phyloP scores from a whole-genome alignment of 371 early-diverging fungal species.

The Umbelopsis sp. region DNA sequence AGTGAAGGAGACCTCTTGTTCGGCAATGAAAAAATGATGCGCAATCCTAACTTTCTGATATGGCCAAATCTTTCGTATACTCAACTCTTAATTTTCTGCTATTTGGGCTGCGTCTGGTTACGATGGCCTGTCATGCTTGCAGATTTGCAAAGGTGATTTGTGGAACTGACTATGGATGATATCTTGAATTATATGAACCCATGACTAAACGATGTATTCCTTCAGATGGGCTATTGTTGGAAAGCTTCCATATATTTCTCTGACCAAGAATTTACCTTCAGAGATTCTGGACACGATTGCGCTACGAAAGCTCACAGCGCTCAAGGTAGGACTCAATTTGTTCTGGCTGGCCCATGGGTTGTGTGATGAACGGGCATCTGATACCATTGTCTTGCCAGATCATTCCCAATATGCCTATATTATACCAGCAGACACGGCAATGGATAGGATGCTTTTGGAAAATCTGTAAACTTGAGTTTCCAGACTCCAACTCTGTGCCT shows the following conservation, averaged over 20 bases:
- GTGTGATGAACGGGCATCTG: neutral
- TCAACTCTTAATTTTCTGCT: conserved; percentile 29
- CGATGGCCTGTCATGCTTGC: conserved; percentile 32
- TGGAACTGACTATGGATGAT: neutral
- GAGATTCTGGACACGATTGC: neutral
- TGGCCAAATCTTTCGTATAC: neutral
- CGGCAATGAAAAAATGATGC: neutral
- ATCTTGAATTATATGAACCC: neutral
- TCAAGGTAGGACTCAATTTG: neutral
- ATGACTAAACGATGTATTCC: no score
- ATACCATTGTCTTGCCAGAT: neutral
- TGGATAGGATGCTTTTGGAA: neutral
- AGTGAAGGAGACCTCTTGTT: no score
- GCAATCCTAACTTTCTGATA: neutral
- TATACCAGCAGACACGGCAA: neutral
- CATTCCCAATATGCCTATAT: neutral
- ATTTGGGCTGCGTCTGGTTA: conserved; percentile 34
- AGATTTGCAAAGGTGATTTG: conserved; percentile 13
- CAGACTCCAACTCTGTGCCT: neutral
- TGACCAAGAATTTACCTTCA: neutral
- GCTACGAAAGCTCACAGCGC: neutral
- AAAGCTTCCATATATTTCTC: conserved; percentile 9
- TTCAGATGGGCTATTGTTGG: conserved; percentile 12
- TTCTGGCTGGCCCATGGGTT: no score
- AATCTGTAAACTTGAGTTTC: neutral